Percentiles rank a stretch among this genome's conserved stretches.
phyloP scores from a whole-genome alignment of 371 early-diverging fungal genomes.

The Mortierella sp. region DNA sequence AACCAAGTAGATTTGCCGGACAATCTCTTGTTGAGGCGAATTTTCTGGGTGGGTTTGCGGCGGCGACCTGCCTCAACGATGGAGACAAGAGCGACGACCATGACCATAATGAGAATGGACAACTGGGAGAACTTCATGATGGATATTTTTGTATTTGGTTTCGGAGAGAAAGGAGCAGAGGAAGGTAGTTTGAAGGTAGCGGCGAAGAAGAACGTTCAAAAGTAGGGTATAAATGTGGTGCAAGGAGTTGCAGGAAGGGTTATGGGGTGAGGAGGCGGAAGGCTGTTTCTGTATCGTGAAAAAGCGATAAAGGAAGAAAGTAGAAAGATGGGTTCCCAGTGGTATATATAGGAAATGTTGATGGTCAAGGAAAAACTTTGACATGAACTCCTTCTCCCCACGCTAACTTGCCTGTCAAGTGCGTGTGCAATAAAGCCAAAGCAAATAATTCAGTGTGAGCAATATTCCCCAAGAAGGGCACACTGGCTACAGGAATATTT shows the following conservation, averaged over 20 bases:
- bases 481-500: no score
- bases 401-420: not conserved
- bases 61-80: constrained; percentile 36
- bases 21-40: constrained; percentile 20
- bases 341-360: constrained; percentile 2
- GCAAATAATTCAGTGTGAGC: not conserved
- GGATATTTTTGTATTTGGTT: not conserved
- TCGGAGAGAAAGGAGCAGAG: not conserved
- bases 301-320: constrained; percentile 30
- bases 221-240: not conserved
- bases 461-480: constrained; percentile 2
- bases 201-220: no score
- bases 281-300: constrained; percentile 37
- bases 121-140: constrained; percentile 49
- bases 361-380: not conserved
- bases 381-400: not conserved
- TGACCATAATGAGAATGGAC: constrained; percentile 28
- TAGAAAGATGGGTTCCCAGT: not conserved
- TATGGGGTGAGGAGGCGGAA: constrained; percentile 24
- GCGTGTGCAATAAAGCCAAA: not conserved
- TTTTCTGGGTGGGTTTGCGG: constrained; percentile 20
- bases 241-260: constrained; percentile 50
- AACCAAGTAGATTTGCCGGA: constrained; percentile 50
- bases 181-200: not conserved
- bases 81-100: constrained; percentile 32